Conservation (phyloP, 2,329 filamentous ascomycete genomes). For the Lasiodiplodia gonubiensis region DNA sequence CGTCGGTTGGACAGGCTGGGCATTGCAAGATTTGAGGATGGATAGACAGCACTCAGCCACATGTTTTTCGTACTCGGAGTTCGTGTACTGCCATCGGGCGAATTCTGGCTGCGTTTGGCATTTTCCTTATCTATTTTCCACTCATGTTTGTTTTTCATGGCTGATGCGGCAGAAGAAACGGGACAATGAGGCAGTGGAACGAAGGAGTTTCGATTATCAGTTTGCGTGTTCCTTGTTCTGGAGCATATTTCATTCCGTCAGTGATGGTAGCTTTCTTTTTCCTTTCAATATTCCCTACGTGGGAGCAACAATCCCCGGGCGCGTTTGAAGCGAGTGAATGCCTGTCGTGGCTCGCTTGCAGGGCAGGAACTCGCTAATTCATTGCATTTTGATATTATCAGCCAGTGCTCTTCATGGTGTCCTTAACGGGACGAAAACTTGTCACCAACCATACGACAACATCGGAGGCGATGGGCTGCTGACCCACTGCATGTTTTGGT, state of each 20-base stretch:
- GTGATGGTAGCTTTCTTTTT: neutral
- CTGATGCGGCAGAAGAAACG: constrained; percentile 11
- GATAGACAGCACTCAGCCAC: constrained; percentile 12
- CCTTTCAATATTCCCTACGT: neutral
- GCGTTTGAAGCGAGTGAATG: neutral
- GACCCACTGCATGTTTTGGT: neutral
- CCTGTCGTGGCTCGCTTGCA: neutral
- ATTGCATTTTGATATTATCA: neutral
- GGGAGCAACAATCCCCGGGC: neutral
- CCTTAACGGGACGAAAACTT: neutral
- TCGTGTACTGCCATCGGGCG: constrained; percentile 1
- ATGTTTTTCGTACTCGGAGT: constrained; percentile 8
- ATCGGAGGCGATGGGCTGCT: neutral
- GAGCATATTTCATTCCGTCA: constrained; percentile 5
- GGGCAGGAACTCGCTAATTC: neutral
- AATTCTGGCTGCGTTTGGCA: constrained; percentile 10
- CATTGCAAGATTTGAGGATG: constrained; percentile 5
- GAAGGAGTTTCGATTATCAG: neutral
- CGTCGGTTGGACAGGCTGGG: neutral
- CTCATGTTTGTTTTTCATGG: neutral
- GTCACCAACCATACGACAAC: neutral
- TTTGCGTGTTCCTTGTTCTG: neutral
- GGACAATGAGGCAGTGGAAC: neutral
- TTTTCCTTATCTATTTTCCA: constrained; percentile 2
- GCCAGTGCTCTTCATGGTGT: neutral